Percentiles rank a stretch among this genome's conserved stretches.
phyloP scores from a whole-genome alignment of 805 yeast species.

The Teunomyces barrocoloradensis region DNA sequence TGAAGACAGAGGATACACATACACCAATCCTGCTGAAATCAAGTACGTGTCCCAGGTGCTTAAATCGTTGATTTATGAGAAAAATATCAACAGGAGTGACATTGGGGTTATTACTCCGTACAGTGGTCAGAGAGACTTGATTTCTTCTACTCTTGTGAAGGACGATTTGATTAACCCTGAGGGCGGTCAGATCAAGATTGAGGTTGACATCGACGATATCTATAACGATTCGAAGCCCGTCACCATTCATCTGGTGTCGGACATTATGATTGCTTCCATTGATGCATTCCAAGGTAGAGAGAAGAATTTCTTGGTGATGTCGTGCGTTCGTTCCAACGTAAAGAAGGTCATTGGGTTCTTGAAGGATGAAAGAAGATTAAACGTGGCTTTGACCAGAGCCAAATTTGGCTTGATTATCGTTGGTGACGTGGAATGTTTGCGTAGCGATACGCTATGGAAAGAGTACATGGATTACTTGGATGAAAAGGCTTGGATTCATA shows the following conservation, averaged over 20 bases:
- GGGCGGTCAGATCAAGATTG: conserved; percentile 44
- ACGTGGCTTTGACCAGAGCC: conserved; percentile 31
- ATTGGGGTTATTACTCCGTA: conserved; percentile 76
- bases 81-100: conserved; percentile 46
- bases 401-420: conserved; percentile 26
- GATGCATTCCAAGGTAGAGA: conserved; percentile 32
- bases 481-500: conserved; percentile 27
- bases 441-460: conserved; percentile 51
- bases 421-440: conserved; percentile 40
- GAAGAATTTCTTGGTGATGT: conserved; percentile 28
- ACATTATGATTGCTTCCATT: conserved; percentile 40
- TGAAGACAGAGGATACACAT: conserved; percentile 56
- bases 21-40: conserved; percentile 55
- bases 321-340: conserved; percentile 26
- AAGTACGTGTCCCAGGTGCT: conserved; percentile 46
- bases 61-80: conserved; percentile 51
- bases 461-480: conserved; percentile 45
- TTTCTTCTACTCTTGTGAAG: conserved; percentile 48
- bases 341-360: conserved; percentile 24
- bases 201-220: conserved; percentile 62
- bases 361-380: conserved; percentile 27
- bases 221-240: conserved; percentile 43
- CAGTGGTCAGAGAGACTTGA: conserved; percentile 66
- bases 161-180: conserved; percentile 58
- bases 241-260: conserved; percentile 48